Percentiles rank a stretch among this genome's conserved stretches.
Conservation (phyloP, 2,329 filamentous ascomycete species). For the Aspergillus sp. region DNA sequence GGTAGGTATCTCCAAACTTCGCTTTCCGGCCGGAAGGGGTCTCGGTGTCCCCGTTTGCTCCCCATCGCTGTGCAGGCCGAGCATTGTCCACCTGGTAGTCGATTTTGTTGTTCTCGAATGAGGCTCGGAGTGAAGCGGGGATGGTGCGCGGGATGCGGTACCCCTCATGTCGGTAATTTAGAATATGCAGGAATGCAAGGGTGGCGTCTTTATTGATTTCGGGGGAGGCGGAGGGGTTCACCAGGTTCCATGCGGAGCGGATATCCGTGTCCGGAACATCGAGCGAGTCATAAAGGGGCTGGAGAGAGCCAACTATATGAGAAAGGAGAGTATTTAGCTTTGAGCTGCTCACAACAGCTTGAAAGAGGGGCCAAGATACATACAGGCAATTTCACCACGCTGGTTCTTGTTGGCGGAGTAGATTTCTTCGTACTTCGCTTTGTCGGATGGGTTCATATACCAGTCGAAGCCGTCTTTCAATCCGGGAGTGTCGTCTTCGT, state of each 20-base stretch:
- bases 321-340: conserved; percentile 7
- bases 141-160: conserved; percentile 90
- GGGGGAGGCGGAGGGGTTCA: conserved; percentile 81
- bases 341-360: not conserved
- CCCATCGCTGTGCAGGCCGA: conserved; percentile 71
- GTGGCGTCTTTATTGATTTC: conserved; percentile 93
- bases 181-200: conserved; percentile 91
- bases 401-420: conserved; percentile 88
- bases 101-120: conserved; percentile 93
- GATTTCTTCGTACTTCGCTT: conserved; percentile 94
- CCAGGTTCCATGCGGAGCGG: conserved; percentile 91
- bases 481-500: conserved; percentile 72
- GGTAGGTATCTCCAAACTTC: conserved; percentile 96
- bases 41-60: conserved; percentile 71
- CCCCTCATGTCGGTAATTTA: conserved; percentile 93
- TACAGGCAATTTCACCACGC: conserved; percentile 78
- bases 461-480: conserved; percentile 97
- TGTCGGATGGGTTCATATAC: conserved; percentile 95
- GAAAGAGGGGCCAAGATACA: conserved; percentile 29
- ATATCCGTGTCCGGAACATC: conserved; percentile 73
- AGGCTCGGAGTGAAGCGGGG: conserved; percentile 83
- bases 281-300: conserved; percentile 73
- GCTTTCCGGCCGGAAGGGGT: conserved; percentile 87
- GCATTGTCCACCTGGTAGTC: conserved; percentile 89
- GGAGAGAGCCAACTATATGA: conserved; percentile 66